phyloP scores from a whole-genome alignment of 352 stramenopile species.

The Discostella stelligera region DNA sequence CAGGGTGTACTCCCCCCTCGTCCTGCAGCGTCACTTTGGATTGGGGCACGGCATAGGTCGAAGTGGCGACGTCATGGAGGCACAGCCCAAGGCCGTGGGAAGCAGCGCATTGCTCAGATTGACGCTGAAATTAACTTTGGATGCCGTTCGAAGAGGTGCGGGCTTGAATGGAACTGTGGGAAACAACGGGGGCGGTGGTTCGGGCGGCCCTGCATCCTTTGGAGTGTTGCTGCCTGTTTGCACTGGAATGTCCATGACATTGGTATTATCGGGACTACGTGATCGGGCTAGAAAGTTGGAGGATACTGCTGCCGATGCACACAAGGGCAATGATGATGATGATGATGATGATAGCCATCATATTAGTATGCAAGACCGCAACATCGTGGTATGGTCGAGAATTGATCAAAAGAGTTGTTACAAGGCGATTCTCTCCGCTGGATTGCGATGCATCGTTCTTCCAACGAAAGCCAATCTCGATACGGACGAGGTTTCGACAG shows the following conservation, averaged over 20 bases:
- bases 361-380: slow-evolving; percentile 26
- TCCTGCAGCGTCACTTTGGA: slow-evolving; percentile 90
- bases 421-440: slow-evolving; percentile 93
- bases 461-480: slow-evolving; percentile 68
- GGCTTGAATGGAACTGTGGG: slow-evolving; percentile 54
- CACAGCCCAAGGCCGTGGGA: slow-evolving; percentile 97
- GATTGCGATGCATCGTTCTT: slow-evolving; percentile 90
- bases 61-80: slow-evolving; percentile 95
- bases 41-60: slow-evolving; percentile 92
- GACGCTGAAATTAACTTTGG: slow-evolving; percentile 87
- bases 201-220: slow-evolving; percentile 53
- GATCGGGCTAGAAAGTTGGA: slow-evolving; percentile 31
- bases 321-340: slow-evolving; percentile 2
- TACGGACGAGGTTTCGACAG: slow-evolving; percentile 87
- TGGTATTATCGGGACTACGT: slow-evolving; percentile 89
- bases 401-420: slow-evolving; percentile 99
- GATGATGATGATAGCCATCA: slow-evolving; percentile 1
- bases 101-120: slow-evolving; percentile 94
- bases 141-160: slow-evolving; percentile 88
- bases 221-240: slow-evolving; percentile 94
- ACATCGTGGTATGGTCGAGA: slow-evolving; percentile 83
- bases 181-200: slow-evolving; percentile 47
- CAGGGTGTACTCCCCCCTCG: slow-evolving; percentile 86
- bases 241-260: slow-evolving; percentile 94
- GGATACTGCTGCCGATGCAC: not conserved